Evolutionary conservation across 352 stramenopile species (phyloP).

Genomic region (Globisporangium radiosum): DNA sequence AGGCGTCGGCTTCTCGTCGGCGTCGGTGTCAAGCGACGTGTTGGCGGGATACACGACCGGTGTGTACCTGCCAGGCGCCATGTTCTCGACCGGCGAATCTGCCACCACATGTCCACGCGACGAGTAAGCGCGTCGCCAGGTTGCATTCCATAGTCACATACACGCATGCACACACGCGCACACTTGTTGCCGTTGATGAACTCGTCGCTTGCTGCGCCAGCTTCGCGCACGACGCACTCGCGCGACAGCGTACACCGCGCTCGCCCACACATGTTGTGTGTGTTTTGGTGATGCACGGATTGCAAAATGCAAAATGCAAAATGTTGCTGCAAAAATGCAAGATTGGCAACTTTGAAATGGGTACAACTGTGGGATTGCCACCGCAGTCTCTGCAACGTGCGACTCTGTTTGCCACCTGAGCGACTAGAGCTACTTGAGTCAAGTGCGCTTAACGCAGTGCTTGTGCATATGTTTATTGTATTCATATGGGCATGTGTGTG

Average conservation of each 20-base stretch:
- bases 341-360: too few relatives aligned
- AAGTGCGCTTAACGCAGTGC: too few relatives aligned
- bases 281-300: too few relatives aligned
- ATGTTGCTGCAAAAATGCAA: too few relatives aligned
- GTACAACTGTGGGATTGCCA: too few relatives aligned
- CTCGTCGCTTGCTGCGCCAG: slow-evolving; percentile 31
- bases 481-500: too few relatives aligned
- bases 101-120: not conserved
- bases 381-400: too few relatives aligned
- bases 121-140: too few relatives aligned
- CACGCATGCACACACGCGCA: slow-evolving; percentile 13
- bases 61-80: slow-evolving; percentile 61
- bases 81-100: slow-evolving; percentile 77
- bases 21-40: not conserved
- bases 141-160: not conserved
- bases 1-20: slow-evolving; percentile 6
- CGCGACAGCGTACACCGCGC: slow-evolving; percentile 52
- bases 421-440: too few relatives aligned
- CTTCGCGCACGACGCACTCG: slow-evolving; percentile 41
- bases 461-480: too few relatives aligned
- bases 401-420: too few relatives aligned
- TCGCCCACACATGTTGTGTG: slow-evolving; percentile 55
- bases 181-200: slow-evolving; percentile 77
- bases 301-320: too few relatives aligned
- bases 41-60: slow-evolving; percentile 37